These are phyloP conservation scores for Alternaria ethzedia DNA, from an alignment of 2,329 filamentous ascomycete species.

Conservation along the genomic window DNA sequence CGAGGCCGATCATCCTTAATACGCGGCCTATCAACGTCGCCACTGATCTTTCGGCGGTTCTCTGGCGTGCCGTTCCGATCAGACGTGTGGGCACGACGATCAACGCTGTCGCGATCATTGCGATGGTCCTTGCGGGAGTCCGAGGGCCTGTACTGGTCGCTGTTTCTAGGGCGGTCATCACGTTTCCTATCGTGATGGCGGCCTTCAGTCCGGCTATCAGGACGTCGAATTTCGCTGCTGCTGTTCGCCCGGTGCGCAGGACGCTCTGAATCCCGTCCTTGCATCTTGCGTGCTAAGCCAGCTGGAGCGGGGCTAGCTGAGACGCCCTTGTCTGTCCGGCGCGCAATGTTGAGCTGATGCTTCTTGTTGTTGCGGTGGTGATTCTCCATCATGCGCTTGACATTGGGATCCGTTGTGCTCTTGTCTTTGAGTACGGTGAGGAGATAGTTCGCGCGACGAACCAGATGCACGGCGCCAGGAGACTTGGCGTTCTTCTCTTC, in stretches of 20 bases:
- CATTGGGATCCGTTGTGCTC: conserved; percentile 72
- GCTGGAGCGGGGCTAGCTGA: conserved; percentile 74
- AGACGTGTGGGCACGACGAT: conserved; percentile 45
- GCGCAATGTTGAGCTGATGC: conserved; percentile 61
- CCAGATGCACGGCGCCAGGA: conserved; percentile 95
- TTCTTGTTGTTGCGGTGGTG: conserved; percentile 97
- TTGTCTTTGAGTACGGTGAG: conserved; percentile 94
- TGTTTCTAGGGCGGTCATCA: conserved; percentile 39
- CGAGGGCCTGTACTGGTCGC: conserved; percentile 46
- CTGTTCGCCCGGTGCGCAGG: conserved; percentile 46
- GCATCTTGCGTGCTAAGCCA: conserved; percentile 43
- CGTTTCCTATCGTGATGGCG: conserved; percentile 35
- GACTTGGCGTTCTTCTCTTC: conserved; percentile 79
- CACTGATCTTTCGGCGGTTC: conserved; percentile 52
- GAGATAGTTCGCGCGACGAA: conserved; percentile 92
- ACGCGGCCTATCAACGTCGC: conserved; percentile 46
- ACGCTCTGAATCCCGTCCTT: conserved; percentile 46
- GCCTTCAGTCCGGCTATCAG: conserved; percentile 39
- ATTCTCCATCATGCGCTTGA: conserved; percentile 83
- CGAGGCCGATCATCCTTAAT: conserved; percentile 43
- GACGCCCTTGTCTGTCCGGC: conserved; percentile 63
- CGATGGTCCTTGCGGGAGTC: conserved; percentile 48
- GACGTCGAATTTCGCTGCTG: conserved; percentile 46
- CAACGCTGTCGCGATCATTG: conserved; percentile 42
- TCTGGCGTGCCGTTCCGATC: conserved; percentile 53